These are phyloP conservation scores for Tubosaeta brunneosetosa DNA, from an alignment of 768 basidiomycete genomes.

Conservation along the genomic window DNA sequence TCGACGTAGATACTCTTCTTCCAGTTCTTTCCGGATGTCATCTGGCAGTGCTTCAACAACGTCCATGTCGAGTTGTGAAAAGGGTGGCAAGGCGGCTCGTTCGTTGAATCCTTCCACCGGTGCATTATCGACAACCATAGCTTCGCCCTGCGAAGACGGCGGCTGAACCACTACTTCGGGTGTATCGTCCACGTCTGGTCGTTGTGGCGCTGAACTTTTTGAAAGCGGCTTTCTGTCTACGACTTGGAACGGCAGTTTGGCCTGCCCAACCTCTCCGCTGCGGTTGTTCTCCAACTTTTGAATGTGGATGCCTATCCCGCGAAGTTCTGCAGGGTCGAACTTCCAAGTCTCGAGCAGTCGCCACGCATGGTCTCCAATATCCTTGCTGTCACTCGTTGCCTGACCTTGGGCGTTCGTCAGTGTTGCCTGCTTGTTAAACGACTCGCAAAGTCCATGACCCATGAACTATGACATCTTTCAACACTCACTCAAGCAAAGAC, in stretches of 20 bases:
- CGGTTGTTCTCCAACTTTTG: constrained; percentile 70
- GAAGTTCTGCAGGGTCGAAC: constrained; percentile 81
- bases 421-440: constrained; percentile 69
- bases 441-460: constrained; percentile 84
- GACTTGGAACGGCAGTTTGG: constrained; percentile 52
- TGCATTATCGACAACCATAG: neutral
- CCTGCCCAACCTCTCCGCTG: constrained; percentile 49
- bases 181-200: neutral
- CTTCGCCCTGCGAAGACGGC: constrained; percentile 32
- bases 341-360: constrained; percentile 64
- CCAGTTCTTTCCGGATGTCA: constrained; percentile 65
- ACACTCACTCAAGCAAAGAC: neutral
- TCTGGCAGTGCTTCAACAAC: constrained; percentile 68
- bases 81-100: constrained; percentile 52
- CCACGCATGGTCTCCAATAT: constrained; percentile 77
- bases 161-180: constrained; percentile 29
- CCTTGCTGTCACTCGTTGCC: constrained; percentile 66
- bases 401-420: constrained; percentile 56
- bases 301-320: constrained; percentile 89
- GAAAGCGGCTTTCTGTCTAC: constrained; percentile 3
- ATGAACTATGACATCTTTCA: constrained; percentile 59
- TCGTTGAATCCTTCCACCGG: constrained; percentile 10
- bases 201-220: constrained; percentile 1
- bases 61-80: constrained; percentile 70
- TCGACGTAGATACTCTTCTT: constrained; percentile 60